Base-by-base conservation (phyloP, 768 basidiomycete genomes). In the Pleurotus eryngii region DNA sequence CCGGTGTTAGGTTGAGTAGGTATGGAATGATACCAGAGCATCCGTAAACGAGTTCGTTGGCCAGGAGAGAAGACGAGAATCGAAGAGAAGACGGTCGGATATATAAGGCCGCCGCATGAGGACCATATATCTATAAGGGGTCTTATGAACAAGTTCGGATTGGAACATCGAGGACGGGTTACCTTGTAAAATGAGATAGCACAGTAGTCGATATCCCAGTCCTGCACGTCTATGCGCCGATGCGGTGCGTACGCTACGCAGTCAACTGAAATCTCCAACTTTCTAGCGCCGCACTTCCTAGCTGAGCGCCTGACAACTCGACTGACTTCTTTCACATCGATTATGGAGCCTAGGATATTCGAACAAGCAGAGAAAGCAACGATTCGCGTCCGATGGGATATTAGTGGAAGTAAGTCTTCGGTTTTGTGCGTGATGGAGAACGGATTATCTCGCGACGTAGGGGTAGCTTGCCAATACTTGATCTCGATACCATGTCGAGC, bases 241-340 rank as follows among this genome's bases (percentile, higher is more conserved):
- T 91, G 88, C 0, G 89, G 89, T 3, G 87, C 86, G 61, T 87
- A 90, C 2, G 89, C 88, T 1, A 91, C 90, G 58, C 88, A 90
- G 63, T 92, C 90, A 3, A 91, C 76, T 0, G 78, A 81, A 12
- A 90, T 74, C 66, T 91, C 84, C 30, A 89, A 70, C 65, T 87
- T 85, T 56, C 67, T 67, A 6, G 79, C 77, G 20, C 87, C 85
- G 50, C 78, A 71, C n/a, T 77, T 74, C 42, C 70, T 70, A 1
- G 85, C 86, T n/a, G 76, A 72, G 5, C 71, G 72, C n/a, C 87
- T 68, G 6, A 84, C 71, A 3, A 80, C 81, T 20, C 71, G 68
- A 6, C 82, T 77, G 20, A 84, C 70, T 9, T 82, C 79, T 59
- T 83, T 78, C 6, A 90, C 78, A 0, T 86, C 83, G 18, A 82